Percentiles rank a stretch among this genome's conserved stretches.
phyloP scores from a whole-genome alignment of 768 basidiomycete species.

The Leccinum variicolor region DNA sequence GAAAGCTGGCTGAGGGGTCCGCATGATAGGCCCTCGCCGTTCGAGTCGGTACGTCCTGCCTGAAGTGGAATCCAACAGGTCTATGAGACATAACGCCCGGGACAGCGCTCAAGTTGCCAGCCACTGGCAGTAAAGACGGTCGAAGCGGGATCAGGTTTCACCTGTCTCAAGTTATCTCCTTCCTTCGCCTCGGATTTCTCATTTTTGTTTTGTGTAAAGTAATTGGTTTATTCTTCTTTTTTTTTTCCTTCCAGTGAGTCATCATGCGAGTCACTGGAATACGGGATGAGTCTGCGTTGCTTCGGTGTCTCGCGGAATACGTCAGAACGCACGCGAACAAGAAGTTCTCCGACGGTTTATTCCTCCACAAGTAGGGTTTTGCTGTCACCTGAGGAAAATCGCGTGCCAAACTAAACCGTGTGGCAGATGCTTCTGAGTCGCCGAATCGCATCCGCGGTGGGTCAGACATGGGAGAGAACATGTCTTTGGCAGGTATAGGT shows the following conservation, averaged over 20 bases:
- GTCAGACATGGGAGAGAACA: conserved; percentile 2
- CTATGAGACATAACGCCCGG: background rate
- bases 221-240: background rate
- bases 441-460: background rate
- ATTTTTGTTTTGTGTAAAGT: background rate
- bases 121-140: background rate
- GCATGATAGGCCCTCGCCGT: background rate
- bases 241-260: background rate
- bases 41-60: background rate
- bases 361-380: background rate
- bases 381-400: background rate
- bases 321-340: background rate
- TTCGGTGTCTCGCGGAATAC: background rate
- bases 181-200: background rate
- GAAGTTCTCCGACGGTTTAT: background rate
- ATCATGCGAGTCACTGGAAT: background rate
- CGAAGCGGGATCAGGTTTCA: conserved; percentile 5
- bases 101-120: background rate
- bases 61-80: background rate
- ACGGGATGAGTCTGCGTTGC: background rate
- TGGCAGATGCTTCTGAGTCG: conserved; percentile 3
- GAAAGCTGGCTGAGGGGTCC: background rate
- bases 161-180: background rate
- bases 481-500: background rate
- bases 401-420: background rate